A percentile compares a stretch with the other conserved stretches of the same genome.
Evolutionary conservation across 495 filamentous ascomycete genomes (phyloP).

Genomic region (Delitschia confertaspora): DNA sequence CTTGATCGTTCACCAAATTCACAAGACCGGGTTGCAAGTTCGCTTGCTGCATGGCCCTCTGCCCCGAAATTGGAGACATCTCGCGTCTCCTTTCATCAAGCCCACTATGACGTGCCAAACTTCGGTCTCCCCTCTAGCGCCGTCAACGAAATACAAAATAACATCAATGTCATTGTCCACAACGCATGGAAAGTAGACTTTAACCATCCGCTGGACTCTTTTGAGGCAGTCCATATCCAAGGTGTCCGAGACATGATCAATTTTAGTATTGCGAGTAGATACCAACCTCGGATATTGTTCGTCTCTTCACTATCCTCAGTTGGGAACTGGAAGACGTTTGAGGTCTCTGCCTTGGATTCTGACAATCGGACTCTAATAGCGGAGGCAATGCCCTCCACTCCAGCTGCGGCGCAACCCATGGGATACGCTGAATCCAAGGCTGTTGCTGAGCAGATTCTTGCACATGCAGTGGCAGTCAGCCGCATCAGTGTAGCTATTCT

Average conservation of each 20-base stretch:
- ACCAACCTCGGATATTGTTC: not conserved
- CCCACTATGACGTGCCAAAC: not conserved
- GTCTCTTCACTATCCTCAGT: conserved; percentile 3
- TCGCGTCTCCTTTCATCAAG: not conserved
- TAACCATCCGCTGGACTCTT: conserved; percentile 2
- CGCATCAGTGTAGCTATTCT: not conserved
- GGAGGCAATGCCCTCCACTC: not conserved
- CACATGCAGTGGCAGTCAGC: not conserved
- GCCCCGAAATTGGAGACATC: not conserved
- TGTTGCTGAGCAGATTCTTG: not conserved
- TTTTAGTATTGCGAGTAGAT: not conserved
- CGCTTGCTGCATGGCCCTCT: too few relatives aligned
- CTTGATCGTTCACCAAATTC: too few relatives aligned
- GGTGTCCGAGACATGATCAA: conserved; percentile 2
- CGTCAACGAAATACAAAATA: not conserved
- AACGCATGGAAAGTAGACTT: conserved; percentile 9
- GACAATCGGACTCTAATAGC: not conserved
- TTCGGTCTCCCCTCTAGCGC: not conserved
- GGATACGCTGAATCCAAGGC: conserved; percentile 6
- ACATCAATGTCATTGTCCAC: not conserved
- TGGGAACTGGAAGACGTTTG: not conserved
- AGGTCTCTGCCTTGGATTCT: not conserved
- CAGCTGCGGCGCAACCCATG: conserved; percentile 1
- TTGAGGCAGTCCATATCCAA: not conserved
- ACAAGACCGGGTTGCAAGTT: too few relatives aligned